Percentiles rank a stretch among this genome's conserved stretches.
phyloP scores from a whole-genome alignment of 2,329 filamentous ascomycete species.

The Coniochaeta prunicola region DNA sequence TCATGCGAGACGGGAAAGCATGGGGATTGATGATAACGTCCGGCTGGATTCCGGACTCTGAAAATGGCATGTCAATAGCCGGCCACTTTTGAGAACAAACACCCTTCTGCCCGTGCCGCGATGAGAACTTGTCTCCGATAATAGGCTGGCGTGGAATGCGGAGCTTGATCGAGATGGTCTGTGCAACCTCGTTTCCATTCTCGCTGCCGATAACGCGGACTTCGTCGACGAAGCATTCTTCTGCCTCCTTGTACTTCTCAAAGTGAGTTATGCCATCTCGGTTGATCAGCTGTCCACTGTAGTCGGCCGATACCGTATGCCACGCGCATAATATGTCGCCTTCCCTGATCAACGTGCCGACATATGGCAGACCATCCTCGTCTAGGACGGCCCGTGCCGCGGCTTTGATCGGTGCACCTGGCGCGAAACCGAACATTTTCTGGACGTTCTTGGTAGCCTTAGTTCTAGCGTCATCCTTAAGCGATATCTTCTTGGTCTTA shows the following conservation, averaged over 20 bases:
- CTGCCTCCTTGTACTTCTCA: conserved; percentile 89
- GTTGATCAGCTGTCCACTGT: conserved; percentile 72
- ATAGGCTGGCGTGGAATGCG: conserved; percentile 83
- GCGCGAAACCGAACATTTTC: conserved; percentile 88
- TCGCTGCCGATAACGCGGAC: conserved; percentile 86
- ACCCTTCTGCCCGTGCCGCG: conserved; percentile 96
- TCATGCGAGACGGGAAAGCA: conserved; percentile 99
- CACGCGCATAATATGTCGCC: conserved; percentile 84
- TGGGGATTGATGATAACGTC: conserved; percentile 99
- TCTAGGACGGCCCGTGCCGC: conserved; percentile 69
- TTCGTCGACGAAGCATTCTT: conserved; percentile 85
- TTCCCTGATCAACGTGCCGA: conserved; percentile 70
- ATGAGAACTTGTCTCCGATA: conserved; percentile 99
- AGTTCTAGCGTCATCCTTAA: conserved; percentile 70
- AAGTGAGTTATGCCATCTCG: conserved; percentile 79
- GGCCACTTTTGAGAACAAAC: conserved; percentile 96
- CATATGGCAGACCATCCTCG: conserved; percentile 75
- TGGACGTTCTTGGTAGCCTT: conserved; percentile 61
- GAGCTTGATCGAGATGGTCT: conserved; percentile 88
- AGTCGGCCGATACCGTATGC: conserved; percentile 79
- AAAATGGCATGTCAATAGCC: conserved; percentile 88
- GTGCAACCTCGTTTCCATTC: conserved; percentile 71
- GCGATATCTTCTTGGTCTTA: conserved; percentile 88
- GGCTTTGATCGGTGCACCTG: conserved; percentile 63
- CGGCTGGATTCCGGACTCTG: conserved; percentile 91